Evolutionary conservation across 2,329 filamentous ascomycete genomes (phyloP), one percentile per base, ranked within the genome.

Genomic region (Pseudofabraea citricarpa): DNA sequence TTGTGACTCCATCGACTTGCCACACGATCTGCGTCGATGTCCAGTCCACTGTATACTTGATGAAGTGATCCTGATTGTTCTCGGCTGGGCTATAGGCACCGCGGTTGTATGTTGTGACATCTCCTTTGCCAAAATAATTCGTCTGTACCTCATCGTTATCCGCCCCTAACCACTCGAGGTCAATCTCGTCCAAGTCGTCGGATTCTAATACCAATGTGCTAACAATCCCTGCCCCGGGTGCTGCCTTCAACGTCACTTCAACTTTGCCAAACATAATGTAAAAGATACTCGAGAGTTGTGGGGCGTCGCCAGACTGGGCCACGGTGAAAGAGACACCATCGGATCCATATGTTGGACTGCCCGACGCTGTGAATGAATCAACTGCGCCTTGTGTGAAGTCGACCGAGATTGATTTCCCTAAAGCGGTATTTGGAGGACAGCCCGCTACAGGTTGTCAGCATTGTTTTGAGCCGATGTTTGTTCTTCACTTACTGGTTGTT

Each of bases 261-360:
- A 96, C 87, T 51, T 84, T 86, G 54, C 93, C 93, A 64, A 96
- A 98, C 93, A 98, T 97, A 70, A 98, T 95, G 74, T 96, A 97
- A 79, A 95, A 97, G 58, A 93, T 80, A 48, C 90, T 95, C 52
- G 77, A 77, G 48, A 98, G 79, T 63, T 91, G 85, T 0, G 93
- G 93, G 3, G 89, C 79, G 61, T 98, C 88, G 45, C 91, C 90
- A 40, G 82, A 74, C 59, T 82, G 71, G 41, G 79, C 67, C 41
- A 98, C 83, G 20, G 87, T 90, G 63, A 98, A 94, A 13, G 78
- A 79, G 20, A 78, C 90, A 46, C 93, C 93, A 61, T 90, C 77
- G 44, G 73, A 72, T 61, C 74, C 77, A 69, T 95, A 97, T 2
- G 80, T 81, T 3, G 87, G 81, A 15, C 72, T 74, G 41, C 87